Base-by-base conservation (phyloP, 768 basidiomycete genomes). In the Russula earlei region DNA sequence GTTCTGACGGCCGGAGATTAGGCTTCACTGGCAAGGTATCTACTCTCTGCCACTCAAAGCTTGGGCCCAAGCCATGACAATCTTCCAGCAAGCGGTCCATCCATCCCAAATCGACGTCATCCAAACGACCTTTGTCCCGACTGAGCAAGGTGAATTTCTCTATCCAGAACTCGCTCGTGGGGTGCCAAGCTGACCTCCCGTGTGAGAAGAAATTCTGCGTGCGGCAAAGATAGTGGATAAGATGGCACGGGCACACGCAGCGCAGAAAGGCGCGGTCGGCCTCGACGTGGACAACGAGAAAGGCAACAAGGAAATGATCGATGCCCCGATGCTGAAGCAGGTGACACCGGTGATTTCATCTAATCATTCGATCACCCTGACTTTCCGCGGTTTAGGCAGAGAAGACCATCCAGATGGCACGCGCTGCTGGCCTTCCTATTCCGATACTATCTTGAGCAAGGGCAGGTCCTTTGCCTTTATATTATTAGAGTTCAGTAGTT, bases 21-120 rank as follows among this genome's bases (percentile, higher is more conserved):
- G 94, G 94, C 0, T 97, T 92, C 65, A 86, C 84, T n/a, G 94
- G 92, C 43, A 96, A 96, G 79, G 91, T 82, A 46, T 54, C 59
- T 52, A n/a, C 24, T 44, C 20, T 19, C 51, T 22, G 20, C 20
- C 10, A 33, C 11, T 49, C 34, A 4, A 19, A 19, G 25, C 6
- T 19, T 24, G 15, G 27, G 38, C 40, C 33, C 14, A 22, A n/a
- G 34, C 22, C 25, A 20, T 25, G 33, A 27, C 22, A 10, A n/a
- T 20, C 38, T 51, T 6, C 19, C 67, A 92, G 90, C 94, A 97
- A 92, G 91, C 87, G 2, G 94, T 97, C 38, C 94, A 97, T 68
- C 94, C 94, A 0, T 72, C 73, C 24, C 94, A 97, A 69, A 80
- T 95, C 4, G 77, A 78, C 33, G 74, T 78, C 7, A 88, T 94